phyloP scores from a whole-genome alignment of 2,329 filamentous ascomycete species.

The Lithohypha guttulata region DNA sequence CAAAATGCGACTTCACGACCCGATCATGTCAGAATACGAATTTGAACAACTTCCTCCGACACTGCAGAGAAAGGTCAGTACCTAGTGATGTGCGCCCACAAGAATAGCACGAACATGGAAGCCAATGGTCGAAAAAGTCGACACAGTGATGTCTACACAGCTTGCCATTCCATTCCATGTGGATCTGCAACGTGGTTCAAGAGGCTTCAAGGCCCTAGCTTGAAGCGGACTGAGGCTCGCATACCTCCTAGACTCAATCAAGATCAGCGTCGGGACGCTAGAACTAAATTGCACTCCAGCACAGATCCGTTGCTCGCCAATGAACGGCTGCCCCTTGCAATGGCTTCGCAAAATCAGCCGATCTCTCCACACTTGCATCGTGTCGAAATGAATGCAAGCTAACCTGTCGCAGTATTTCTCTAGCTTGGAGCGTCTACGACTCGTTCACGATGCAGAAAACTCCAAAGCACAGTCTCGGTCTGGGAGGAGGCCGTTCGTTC shows the following conservation, averaged over 20 bases:
- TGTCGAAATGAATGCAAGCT: constrained; percentile 12
- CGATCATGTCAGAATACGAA: constrained; percentile 21
- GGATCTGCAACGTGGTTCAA: too few species aligned
- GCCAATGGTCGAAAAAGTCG: too few species aligned
- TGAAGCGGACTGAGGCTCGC: too few species aligned
- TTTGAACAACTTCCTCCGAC: constrained; percentile 46
- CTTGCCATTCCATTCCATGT: too few species aligned
- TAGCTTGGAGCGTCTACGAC: constrained; percentile 25
- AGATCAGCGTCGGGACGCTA: background rate
- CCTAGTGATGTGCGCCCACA: too few species aligned
- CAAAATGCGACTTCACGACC: constrained; percentile 14
- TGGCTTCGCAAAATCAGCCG: background rate
- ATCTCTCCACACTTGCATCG: constrained; percentile 8
- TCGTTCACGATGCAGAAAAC: constrained; percentile 22
- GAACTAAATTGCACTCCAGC: background rate
- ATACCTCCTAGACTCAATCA: too few species aligned
- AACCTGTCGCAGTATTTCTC: constrained; percentile 26
- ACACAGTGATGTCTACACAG: too few species aligned
- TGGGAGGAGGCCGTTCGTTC: background rate
- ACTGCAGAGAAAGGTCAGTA: constrained; percentile 49
- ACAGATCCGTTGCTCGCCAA: background rate
- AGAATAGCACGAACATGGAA: too few species aligned
- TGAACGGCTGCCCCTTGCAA: background rate
- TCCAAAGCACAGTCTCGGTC: background rate
- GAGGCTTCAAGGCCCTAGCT: too few species aligned